Evolutionary conservation across 2,329 filamentous ascomycete genomes (phyloP), one percentile per base, ranked within the genome.

Genomic region (Polychaeton citri): DNA sequence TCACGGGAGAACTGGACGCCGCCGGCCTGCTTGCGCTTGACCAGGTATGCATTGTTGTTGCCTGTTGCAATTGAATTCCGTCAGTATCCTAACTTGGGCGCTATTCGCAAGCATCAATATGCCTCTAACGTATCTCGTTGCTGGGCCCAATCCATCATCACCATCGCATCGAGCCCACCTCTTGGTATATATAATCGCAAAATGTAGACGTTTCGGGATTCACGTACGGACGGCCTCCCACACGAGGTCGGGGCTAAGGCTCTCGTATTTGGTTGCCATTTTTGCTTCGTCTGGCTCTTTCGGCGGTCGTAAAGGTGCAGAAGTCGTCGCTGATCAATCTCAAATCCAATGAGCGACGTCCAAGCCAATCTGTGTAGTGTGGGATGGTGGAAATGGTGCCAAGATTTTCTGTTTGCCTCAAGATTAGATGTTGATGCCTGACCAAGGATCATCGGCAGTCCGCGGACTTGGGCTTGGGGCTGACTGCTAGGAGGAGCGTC

Each of bases 191-290:
- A n/a, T n/a, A n/a, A n/a, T n/a, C n/a, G n/a, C n/a, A n/a, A n/a
- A n/a, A n/a, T n/a, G n/a, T n/a, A n/a, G n/a, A n/a, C n/a, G n/a
- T n/a, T n/a, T n/a, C n/a, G n/a, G n/a, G n/a, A n/a, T n/a, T 43
- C 47, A 86, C 86, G 66, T 79, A 95, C 87, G 84, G 74, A 80
- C 79, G 65, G 92, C 70, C 76, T 88, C 81, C 88, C 88, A 96
- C 73, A 94, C 70, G 57, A 95, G 74, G 69, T 95, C 87, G 61
- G 79, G 68, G 64, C 86, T 92, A 61, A 93, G 72, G 72, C 86
- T 84, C 37, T 57, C 52, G 51, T 47, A 50, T 37, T 46, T 28
- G 56, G 77, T 64, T 53, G 74, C 69, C 63, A 66, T 70, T 56
- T 61, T 60, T 51, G 65, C 62, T 69, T 75, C 44, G 74, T 65